Percentiles rank a stretch among this genome's conserved stretches.
These are phyloP conservation scores for Planoprotostelium fungivorum DNA, from an alignment of 78 protist species.

Conservation along the genomic window DNA sequence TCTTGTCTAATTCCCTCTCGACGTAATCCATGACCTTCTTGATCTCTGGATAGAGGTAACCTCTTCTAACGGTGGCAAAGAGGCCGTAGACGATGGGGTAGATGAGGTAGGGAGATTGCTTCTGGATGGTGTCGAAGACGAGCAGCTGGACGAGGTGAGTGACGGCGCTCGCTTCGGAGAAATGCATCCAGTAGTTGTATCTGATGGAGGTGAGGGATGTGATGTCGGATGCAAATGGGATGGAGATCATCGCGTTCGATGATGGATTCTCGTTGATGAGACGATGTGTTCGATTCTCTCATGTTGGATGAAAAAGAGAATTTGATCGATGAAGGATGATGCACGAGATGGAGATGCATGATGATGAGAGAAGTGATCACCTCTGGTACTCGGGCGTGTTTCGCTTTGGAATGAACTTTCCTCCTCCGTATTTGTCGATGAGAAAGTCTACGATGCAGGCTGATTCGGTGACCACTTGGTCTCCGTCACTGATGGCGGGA, in stretches of 20 bases:
- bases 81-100: not conserved
- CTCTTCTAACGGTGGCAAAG: not conserved
- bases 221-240: no score
- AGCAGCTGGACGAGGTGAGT: not conserved
- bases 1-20: not conserved
- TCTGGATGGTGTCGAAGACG: not conserved
- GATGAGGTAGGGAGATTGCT: not conserved
- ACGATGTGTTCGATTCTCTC: no score
- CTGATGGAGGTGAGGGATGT: not conserved
- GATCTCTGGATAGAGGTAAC: not conserved
- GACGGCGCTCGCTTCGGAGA: not conserved
- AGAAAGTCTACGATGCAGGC: not conserved
- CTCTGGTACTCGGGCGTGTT: not conserved
- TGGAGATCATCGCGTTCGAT: no score
- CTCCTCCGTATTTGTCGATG: not conserved
- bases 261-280: no score
- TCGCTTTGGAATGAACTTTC: not conserved
- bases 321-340: not conserved
- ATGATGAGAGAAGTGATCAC: not conserved
- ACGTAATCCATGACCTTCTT: not conserved
- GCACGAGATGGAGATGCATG: not conserved
- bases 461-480: not conserved
- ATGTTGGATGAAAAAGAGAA: not conserved
- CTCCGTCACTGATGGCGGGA: not conserved
- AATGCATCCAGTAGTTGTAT: not conserved